A percentile compares a stretch with the other conserved stretches of the same genome.
phyloP scores from a whole-genome alignment of 768 basidiomycete species.

The Dioszegia aurantiaca region DNA sequence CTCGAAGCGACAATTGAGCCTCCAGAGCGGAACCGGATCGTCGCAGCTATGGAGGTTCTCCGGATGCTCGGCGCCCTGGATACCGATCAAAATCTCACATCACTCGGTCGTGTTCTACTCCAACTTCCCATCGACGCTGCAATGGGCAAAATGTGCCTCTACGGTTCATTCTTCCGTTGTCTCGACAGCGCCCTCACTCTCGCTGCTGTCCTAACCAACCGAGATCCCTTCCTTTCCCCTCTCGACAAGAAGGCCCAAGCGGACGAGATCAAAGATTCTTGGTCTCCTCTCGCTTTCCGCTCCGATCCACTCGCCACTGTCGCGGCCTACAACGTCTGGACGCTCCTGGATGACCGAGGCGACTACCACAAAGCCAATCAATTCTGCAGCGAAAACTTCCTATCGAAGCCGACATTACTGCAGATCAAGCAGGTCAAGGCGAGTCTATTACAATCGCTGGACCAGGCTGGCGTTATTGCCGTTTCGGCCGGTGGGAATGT shows the following conservation, averaged over 20 bases:
- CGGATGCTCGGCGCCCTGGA: constrained; percentile 86
- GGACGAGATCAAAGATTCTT: constrained; percentile 68
- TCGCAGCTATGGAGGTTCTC: constrained; percentile 72
- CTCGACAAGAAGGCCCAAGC: constrained; percentile 71
- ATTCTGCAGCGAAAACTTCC: constrained; percentile 79
- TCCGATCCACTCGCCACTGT: constrained; percentile 79
- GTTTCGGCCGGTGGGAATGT: constrained; percentile 67
- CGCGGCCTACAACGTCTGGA: constrained; percentile 79
- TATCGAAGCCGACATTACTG: constrained; percentile 77
- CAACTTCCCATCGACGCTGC: constrained; percentile 86
- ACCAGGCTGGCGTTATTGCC: constrained; percentile 75
- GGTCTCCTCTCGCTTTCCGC: constrained; percentile 68
- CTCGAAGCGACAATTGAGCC: constrained; percentile 81
- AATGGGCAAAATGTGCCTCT: constrained; percentile 82
- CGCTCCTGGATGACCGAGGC: constrained; percentile 64
- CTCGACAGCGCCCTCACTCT: constrained; percentile 72
- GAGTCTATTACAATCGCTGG: constrained; percentile 72
- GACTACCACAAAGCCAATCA: constrained; percentile 66
- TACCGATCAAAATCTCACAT: constrained; percentile 67
- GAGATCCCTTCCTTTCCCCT: constrained; percentile 86
- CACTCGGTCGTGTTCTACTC: constrained; percentile 80
- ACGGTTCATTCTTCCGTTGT: constrained; percentile 89
- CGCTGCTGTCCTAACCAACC: constrained; percentile 84
- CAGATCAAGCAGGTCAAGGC: constrained; percentile 75
- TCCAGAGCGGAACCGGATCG: constrained; percentile 71